Conservation (phyloP, 768 basidiomycete species). For the Tylopilus balloui region DNA sequence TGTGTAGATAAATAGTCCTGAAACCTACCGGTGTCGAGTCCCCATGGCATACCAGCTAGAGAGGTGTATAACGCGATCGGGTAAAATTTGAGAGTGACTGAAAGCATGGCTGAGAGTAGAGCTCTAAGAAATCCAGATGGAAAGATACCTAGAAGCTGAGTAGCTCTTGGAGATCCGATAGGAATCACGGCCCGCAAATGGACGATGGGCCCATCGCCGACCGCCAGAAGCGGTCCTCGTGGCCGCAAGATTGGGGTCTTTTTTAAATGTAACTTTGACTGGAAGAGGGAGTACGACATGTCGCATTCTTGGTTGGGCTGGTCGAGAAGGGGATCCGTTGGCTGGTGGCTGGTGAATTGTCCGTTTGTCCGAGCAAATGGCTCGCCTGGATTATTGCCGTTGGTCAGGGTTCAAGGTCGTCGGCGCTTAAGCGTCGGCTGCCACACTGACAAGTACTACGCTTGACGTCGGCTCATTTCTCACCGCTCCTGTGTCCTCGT, state of each 20-base stretch:
- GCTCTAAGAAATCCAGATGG: neutral
- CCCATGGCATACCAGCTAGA: conserved; percentile 29
- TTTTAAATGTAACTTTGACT: neutral
- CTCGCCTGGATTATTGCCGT: neutral
- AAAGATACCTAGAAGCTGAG: neutral
- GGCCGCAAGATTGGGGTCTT: neutral
- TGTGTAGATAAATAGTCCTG: neutral
- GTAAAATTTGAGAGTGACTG: conserved; percentile 20
- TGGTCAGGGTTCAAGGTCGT: no score
- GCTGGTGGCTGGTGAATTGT: no score
- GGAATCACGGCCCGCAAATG: neutral
- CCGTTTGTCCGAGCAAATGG: neutral
- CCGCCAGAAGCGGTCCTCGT: neutral
- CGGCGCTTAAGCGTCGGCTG: no score
- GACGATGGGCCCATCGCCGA: neutral
- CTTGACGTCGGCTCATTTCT: neutral
- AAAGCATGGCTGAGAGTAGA: conserved; percentile 7
- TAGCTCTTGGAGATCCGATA: neutral
- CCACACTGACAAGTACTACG: no score
- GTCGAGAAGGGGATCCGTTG: no score
- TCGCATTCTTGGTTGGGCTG: no score
- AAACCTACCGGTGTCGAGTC: conserved; percentile 28
- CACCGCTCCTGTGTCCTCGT: neutral
- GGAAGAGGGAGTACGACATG: neutral
- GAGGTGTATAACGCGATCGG: conserved; percentile 26